These are phyloP conservation scores for Alloascoidea africana DNA, from an alignment of 805 yeast species.

Conservation along the genomic window DNA sequence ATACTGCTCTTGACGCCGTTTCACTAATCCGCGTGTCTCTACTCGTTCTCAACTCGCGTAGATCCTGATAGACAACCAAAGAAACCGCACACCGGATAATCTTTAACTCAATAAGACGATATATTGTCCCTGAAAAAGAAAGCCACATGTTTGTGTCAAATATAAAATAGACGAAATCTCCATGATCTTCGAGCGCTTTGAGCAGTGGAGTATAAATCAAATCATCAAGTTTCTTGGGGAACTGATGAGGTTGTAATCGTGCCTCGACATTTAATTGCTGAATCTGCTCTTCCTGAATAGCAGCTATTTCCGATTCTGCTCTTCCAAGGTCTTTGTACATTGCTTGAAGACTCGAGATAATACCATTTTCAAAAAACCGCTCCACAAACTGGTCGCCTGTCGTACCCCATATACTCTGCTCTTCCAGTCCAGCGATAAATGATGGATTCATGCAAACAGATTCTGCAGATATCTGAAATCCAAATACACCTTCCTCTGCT, in stretches of 20 bases:
- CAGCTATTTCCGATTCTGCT: neutral
- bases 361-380: neutral
- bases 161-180: conserved; percentile 39
- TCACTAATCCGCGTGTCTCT: conserved; percentile 62
- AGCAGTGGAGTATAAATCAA: too few relatives aligned
- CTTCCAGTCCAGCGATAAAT: neutral
- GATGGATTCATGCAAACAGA: too few relatives aligned
- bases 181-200: too few relatives aligned
- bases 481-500: neutral
- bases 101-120: conserved; percentile 46
- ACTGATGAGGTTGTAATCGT: conserved; percentile 30
- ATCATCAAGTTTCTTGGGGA: too few relatives aligned
- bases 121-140: conserved; percentile 65
- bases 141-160: conserved; percentile 73
- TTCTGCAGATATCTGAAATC: too few relatives aligned
- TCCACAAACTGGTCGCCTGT: neutral
- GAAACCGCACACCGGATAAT: conserved; percentile 53
- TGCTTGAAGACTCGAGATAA: neutral
- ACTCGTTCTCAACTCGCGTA: conserved; percentile 54
- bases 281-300: neutral
- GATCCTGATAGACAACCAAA: conserved; percentile 63
- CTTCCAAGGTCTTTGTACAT: too few relatives aligned
- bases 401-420: neutral
- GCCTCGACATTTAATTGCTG: neutral
- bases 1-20: conserved; percentile 69